phyloP scores from a whole-genome alignment of 1,284 basidiomycete species.

The Heterobasidion parviporum region DNA sequence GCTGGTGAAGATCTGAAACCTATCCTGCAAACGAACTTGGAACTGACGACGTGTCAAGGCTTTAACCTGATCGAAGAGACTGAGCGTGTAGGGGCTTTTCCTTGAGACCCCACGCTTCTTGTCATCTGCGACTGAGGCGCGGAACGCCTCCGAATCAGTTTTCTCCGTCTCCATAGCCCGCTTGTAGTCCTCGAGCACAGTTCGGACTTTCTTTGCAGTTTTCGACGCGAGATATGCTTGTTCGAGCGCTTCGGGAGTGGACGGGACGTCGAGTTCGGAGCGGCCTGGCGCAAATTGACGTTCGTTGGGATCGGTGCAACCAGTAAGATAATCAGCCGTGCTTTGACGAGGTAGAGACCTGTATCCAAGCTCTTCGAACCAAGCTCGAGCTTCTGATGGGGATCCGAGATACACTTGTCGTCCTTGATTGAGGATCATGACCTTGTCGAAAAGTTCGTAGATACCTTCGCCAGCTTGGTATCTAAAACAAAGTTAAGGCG shows the following conservation, averaged over 20 bases:
- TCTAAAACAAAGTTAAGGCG: conserved; percentile 22
- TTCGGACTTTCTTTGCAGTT: conserved; percentile 39
- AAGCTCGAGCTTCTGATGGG: conserved; percentile 61
- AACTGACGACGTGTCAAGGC: conserved; percentile 74
- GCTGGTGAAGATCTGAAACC: conserved; percentile 73
- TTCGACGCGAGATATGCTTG: conserved; percentile 53
- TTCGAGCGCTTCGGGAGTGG: conserved; percentile 68
- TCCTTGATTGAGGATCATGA: conserved; percentile 71
- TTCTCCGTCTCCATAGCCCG: conserved; percentile 56
- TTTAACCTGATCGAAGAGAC: conserved; percentile 67
- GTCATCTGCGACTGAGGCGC: conserved; percentile 66
- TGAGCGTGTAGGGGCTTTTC: conserved; percentile 84
- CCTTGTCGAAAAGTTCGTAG: conserved; percentile 60
- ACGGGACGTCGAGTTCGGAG: conserved; percentile 59
- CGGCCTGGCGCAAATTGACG: conserved; percentile 74
- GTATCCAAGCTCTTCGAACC: conserved; percentile 78
- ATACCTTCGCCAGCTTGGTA: conserved; percentile 81
- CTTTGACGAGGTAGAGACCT: conserved; percentile 69
- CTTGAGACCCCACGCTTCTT: conserved; percentile 81
- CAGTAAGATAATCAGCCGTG: conserved; percentile 74
- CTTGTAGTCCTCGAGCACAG: conserved; percentile 58
- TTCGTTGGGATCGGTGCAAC: conserved; percentile 81
- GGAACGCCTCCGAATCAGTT: conserved; percentile 67
- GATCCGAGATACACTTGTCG: conserved; percentile 81
- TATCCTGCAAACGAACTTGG: conserved; percentile 73